A percentile compares a stretch with the other conserved stretches of the same genome.
Evolutionary conservation across 352 stramenopile genomes (phyloP).

Genomic region (Phytophthora pseudosyringae): DNA sequence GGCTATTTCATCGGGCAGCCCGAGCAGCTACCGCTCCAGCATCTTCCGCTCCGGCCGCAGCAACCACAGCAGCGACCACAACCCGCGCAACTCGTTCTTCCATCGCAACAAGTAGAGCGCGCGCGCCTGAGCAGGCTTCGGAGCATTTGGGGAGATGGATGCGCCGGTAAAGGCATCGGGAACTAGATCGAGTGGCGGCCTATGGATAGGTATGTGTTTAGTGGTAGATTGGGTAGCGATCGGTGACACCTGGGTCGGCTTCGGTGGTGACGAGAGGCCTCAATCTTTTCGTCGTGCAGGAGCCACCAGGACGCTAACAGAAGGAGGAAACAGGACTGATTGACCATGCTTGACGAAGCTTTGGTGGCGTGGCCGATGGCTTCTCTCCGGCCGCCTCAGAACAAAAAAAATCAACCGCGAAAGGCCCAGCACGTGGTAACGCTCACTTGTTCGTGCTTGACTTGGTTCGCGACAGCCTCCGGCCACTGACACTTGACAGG

Average conservation of each 20-base stretch:
- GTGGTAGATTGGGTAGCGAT: slow-evolving; percentile 35
- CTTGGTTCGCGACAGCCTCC: slow-evolving; percentile 4
- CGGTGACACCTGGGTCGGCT: slow-evolving; percentile 18
- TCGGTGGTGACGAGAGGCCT: slow-evolving; percentile 27
- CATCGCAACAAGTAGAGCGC: slow-evolving; percentile 58
- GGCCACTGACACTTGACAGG: neutral
- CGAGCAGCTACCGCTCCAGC: slow-evolving; percentile 51
- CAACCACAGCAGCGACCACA: slow-evolving; percentile 42
- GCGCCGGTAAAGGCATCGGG: slow-evolving; percentile 9
- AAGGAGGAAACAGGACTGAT: slow-evolving; percentile 25
- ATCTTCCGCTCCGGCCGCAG: slow-evolving; percentile 59
- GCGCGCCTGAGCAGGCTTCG: too few species aligned
- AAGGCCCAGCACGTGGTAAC: slow-evolving; percentile 1
- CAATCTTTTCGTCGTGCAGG: slow-evolving; percentile 21
- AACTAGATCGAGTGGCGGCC: slow-evolving; percentile 29
- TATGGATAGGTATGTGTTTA: slow-evolving; percentile 38
- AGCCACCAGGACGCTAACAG: slow-evolving; percentile 33
- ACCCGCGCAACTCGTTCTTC: slow-evolving; percentile 65
- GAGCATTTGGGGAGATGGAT: neutral
- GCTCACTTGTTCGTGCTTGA: slow-evolving; percentile 6
- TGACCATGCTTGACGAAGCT: slow-evolving; percentile 20
- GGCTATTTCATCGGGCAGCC: slow-evolving; percentile 43
- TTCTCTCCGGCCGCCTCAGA: slow-evolving; percentile 8
- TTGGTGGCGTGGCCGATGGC: slow-evolving; percentile 12
- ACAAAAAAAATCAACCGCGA: slow-evolving; percentile 1